phyloP scores from a whole-genome alignment of 305 asterid genomes.

The Petunia hybrid region DNA sequence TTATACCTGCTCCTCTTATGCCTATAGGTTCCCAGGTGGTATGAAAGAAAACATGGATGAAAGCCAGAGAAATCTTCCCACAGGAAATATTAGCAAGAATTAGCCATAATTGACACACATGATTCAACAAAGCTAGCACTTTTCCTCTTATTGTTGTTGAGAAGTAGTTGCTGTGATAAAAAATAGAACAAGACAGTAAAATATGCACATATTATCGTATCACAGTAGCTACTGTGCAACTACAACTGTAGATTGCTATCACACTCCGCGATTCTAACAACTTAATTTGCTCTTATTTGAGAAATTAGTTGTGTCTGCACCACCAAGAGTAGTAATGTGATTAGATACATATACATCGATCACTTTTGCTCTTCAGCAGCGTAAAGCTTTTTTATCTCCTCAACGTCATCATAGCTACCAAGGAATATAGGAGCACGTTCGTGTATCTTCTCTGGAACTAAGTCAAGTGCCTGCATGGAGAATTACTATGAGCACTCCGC shows the following conservation, averaged over 20 bases:
- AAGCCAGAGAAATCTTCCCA: no score
- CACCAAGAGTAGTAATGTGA: conserved; percentile 23
- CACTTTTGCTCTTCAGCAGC: conserved; percentile 63
- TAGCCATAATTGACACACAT: no score
- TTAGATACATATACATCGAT: neutral
- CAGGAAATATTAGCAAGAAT: no score
- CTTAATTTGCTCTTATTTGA: conserved; percentile 19
- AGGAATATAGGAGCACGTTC: conserved; percentile 95
- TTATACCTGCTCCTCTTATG: no score
- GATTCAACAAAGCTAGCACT: neutral
- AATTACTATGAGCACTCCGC: neutral
- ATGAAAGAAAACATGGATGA: no score
- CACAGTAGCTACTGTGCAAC: conserved; percentile 1
- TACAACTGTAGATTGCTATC: neutral
- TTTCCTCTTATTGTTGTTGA: conserved; percentile 16
- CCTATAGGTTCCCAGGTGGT: no score
- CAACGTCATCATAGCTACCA: conserved; percentile 92
- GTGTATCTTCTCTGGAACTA: conserved; percentile 83
- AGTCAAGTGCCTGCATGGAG: conserved; percentile 76
- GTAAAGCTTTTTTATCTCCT: conserved; percentile 86
- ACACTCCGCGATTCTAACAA: neutral
- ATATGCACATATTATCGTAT: conserved; percentile 1
- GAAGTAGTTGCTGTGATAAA: neutral
- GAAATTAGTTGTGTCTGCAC: conserved; percentile 4
- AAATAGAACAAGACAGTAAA: conserved; percentile 13